Conservation (phyloP, 2,329 filamentous ascomycete genomes). For the Huntiella omanensis region DNA sequence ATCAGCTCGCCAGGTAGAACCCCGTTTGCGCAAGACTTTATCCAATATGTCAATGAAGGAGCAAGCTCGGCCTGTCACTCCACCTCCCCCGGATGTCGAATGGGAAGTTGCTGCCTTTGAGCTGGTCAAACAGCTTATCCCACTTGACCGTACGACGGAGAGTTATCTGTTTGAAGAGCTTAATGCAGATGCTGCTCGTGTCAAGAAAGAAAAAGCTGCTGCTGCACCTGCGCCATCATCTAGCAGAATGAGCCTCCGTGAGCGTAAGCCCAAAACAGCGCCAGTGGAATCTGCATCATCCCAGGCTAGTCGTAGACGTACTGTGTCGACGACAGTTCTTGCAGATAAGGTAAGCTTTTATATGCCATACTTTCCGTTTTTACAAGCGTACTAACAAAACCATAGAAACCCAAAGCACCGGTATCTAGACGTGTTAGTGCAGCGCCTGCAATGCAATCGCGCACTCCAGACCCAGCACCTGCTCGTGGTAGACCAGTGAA, state of each 20-base stretch:
- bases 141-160: conserved; percentile 50
- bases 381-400: neutral
- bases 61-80: conserved; percentile 32
- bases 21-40: conserved; percentile 44
- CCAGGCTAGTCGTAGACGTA: conserved; percentile 36
- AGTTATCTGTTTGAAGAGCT: conserved; percentile 68
- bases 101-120: conserved; percentile 77
- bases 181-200: conserved; percentile 44
- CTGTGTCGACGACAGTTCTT: conserved; percentile 23
- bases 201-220: conserved; percentile 42
- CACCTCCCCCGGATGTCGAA: conserved; percentile 61
- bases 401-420: neutral
- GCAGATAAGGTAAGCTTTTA: conserved; percentile 22
- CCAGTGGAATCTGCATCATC: conserved; percentile 28
- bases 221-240: conserved; percentile 15
- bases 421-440: conserved; percentile 27
- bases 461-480: conserved; percentile 1
- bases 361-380: neutral
- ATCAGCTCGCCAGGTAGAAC: conserved; percentile 56
- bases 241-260: conserved; percentile 53
- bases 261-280: conserved; percentile 40
- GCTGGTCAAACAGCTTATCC: conserved; percentile 65
- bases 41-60: conserved; percentile 23
- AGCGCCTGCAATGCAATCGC: conserved; percentile 21
- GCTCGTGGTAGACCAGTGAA: conserved; percentile 1